These are phyloP conservation scores for Ormosia emarginata DNA, from an alignment of 306 rosid genomes.

Conservation along the genomic window DNA sequence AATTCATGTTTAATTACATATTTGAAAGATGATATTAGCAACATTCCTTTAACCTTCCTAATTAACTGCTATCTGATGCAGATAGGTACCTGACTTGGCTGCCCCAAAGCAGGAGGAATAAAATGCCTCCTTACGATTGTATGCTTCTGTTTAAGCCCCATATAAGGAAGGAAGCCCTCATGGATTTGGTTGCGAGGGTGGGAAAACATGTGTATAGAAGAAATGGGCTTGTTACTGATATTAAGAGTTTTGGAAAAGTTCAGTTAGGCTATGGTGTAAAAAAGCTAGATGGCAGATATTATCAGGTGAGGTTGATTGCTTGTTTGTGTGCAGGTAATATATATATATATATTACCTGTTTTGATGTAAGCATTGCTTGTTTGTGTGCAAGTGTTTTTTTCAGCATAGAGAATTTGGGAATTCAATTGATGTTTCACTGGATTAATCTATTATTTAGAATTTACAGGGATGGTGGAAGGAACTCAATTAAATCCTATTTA, in stretches of 20 bases:
- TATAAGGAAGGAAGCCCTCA: conserved; percentile 42
- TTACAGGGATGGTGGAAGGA: not conserved
- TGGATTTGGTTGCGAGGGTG: conserved; percentile 64
- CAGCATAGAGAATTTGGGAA: not conserved
- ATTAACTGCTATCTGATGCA: conserved; percentile 3
- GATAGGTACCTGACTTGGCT: conserved; percentile 8
- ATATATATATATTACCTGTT: too few relatives aligned
- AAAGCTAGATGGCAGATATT: conserved; percentile 86
- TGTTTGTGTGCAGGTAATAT: too few relatives aligned
- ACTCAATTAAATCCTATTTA: not conserved
- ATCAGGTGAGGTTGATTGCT: conserved; percentile 48
- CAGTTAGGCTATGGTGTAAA: conserved; percentile 86
- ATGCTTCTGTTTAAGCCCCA: conserved; percentile 73
- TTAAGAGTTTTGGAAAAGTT: conserved; percentile 54
- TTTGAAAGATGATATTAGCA: not conserved
- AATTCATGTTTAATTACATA: not conserved
- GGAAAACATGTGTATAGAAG: conserved; percentile 70
- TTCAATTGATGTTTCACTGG: not conserved
- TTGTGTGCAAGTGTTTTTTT: not conserved
- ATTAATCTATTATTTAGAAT: not conserved
- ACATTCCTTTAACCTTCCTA: not conserved
- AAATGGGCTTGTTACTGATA: conserved; percentile 70
- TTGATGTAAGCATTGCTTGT: not conserved
- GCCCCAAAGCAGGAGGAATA: not conserved
- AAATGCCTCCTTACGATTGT: conserved; percentile 80